A percentile compares a stretch with the other conserved stretches of the same genome.
These are phyloP conservation scores for Extremus antarcticus DNA, from an alignment of 495 filamentous ascomycete genomes.

Conservation along the genomic window DNA sequence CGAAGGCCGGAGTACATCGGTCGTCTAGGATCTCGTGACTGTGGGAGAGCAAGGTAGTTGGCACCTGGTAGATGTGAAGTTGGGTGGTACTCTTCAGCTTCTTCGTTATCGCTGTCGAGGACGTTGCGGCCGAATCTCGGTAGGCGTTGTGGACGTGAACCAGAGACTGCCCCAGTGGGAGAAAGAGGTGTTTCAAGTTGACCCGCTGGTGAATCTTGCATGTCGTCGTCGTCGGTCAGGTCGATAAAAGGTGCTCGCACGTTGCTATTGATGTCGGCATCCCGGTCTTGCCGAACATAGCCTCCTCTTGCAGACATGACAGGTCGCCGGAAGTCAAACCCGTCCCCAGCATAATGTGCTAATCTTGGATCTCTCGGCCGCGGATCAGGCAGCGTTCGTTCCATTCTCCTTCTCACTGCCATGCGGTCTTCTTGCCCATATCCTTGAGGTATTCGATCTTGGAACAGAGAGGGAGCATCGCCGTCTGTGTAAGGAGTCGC, in stretches of 20 bases:
- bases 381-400: neutral
- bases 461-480: neutral
- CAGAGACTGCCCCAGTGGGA: neutral
- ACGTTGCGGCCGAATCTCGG: slow-evolving; percentile 20
- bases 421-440: slow-evolving; percentile 5
- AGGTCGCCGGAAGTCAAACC: slow-evolving; percentile 18
- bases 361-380: neutral
- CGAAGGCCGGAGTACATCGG: slow-evolving; percentile 8
- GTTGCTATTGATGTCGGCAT: neutral
- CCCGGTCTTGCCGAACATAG: neutral
- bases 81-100: neutral
- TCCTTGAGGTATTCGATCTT: slow-evolving; percentile 3
- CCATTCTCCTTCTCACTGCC: neutral
- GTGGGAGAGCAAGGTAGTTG: neutral
- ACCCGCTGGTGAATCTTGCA: neutral
- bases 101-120: slow-evolving; percentile 8
- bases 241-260: slow-evolving; percentile 14
- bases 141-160: slow-evolving; percentile 10
- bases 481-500: neutral
- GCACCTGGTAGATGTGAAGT: neutral
- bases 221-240: slow-evolving; percentile 18
- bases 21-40: neutral
- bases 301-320: slow-evolving; percentile 1
- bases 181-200: neutral
- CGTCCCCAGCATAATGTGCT: slow-evolving; percentile 18